Base-by-base conservation (phyloP, 495 filamentous ascomycete species). In the Cercophora newfieldiana region DNA sequence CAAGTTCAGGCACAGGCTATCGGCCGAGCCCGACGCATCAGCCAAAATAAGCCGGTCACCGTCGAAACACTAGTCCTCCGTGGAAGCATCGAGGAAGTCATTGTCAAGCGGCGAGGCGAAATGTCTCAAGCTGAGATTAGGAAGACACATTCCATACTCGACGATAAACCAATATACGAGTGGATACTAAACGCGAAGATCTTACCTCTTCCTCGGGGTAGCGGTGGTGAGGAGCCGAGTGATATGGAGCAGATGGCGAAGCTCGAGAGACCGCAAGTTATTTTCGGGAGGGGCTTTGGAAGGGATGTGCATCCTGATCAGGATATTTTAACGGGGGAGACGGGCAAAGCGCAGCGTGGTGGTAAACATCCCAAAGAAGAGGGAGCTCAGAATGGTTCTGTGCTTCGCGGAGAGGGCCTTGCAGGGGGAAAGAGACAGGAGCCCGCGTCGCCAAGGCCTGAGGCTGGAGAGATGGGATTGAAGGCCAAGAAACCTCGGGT, bases 1-100 rank as follows among this genome's bases (percentile, higher is more conserved):
- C 89, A 91, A 65, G 85, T 97, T 7, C 91, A 97, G 71, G 92
- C 90, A 3, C 94, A 98, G 74, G 94, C 94, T 2, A 91, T 97
- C 68, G 96, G 94, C 68, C 89, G 94, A 69, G 92, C 91, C 0
- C 90, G 96, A 66, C 83, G 94, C 28, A 96, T 98, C 67, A 91
- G 92, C 1, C 94, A 97, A 72, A 87, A 85, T 10, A 86, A 84
- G 62, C 87, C 89, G 0, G 95, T 97, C 0, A 87, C 86, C 8
- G 94, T 97, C 7, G 92, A 97, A 76, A 98, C 93, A 0, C 81
- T 98, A 0, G 91, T 94, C 0, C 74, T 95, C n/a, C 81, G 85
- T 51, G 89, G 87, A 47, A 96, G 91, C 4, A 82, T 97, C 1
- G 94, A 98, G 68, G 93, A 97, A 73, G 85, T 87, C 22, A 95